Conservation (phyloP, 371 early-diverging fungal species). For the Smittium mucronatum region DNA sequence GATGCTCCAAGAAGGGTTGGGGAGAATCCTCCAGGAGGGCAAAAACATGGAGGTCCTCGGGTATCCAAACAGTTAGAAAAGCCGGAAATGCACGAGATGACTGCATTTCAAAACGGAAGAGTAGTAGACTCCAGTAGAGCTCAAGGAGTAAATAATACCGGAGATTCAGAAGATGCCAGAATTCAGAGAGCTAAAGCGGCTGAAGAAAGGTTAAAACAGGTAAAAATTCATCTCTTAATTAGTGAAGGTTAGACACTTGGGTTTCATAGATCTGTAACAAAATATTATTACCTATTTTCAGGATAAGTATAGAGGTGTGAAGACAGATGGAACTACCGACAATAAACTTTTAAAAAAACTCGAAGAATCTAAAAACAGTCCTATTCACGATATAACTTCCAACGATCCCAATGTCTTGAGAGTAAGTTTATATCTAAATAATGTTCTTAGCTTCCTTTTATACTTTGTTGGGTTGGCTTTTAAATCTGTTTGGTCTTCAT, state of each 20-base stretch:
- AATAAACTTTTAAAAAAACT: background rate
- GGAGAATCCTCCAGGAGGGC: too few relatives aligned
- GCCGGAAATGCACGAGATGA: background rate
- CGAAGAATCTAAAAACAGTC: background rate
- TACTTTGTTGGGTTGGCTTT: background rate
- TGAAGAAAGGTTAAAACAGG: background rate
- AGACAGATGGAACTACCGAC: background rate
- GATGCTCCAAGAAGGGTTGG: background rate
- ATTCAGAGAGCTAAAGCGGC: background rate
- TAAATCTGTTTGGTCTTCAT: too few relatives aligned
- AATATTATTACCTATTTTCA: background rate
- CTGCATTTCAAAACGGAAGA: background rate
- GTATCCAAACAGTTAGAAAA: background rate
- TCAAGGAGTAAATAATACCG: background rate
- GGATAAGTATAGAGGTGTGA: conserved; percentile 1
- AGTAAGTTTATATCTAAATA: background rate
- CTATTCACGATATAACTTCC: background rate
- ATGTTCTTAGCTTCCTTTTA: background rate
- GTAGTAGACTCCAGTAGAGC: background rate
- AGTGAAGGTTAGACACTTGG: too few relatives aligned
- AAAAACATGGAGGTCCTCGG: background rate
- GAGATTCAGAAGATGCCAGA: background rate
- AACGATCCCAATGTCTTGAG: background rate
- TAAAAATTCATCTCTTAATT: background rate
- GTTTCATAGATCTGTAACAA: background rate